Conservation (phyloP, 2,329 filamentous ascomycete species). For the Lachnellula occidentalis region DNA sequence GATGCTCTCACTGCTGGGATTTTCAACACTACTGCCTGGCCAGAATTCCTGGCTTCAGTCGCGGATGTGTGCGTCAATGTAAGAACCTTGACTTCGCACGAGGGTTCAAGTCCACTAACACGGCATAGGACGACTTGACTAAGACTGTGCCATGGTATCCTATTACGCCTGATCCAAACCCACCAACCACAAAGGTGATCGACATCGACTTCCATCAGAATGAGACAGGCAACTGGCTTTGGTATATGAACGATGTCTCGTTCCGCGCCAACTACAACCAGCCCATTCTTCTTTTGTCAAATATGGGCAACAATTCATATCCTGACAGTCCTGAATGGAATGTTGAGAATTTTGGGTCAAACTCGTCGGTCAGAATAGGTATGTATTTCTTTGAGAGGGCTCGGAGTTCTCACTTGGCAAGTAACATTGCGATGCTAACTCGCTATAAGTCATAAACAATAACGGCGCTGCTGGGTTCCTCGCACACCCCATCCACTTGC, state of each 20-base stretch:
- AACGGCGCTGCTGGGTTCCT: slow-evolving; percentile 37
- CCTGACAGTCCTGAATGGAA: slow-evolving; percentile 47
- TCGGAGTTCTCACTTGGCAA: background rate
- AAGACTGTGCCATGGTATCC: slow-evolving; percentile 20
- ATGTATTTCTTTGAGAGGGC: slow-evolving; percentile 44
- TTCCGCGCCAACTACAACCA: slow-evolving; percentile 51
- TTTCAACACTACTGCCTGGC: slow-evolving; percentile 17
- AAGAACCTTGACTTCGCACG: background rate
- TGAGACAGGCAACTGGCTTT: slow-evolving; percentile 42
- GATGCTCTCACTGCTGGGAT: slow-evolving; percentile 29
- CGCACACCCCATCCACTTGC: slow-evolving; percentile 60
- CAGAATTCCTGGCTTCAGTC: slow-evolving; percentile 9
- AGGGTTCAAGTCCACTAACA: background rate
- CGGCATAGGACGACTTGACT: slow-evolving; percentile 13
- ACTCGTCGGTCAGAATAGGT: slow-evolving; percentile 48
- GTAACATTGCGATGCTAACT: background rate
- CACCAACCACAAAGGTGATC: slow-evolving; percentile 17
- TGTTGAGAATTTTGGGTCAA: slow-evolving; percentile 47
- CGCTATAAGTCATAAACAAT: slow-evolving; percentile 39
- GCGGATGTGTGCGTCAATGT: slow-evolving; percentile 15
- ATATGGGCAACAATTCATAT: slow-evolving; percentile 47
- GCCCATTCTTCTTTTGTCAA: slow-evolving; percentile 51
- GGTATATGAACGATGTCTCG: slow-evolving; percentile 42
- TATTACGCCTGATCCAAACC: slow-evolving; percentile 16
- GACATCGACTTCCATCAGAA: slow-evolving; percentile 42